These are phyloP conservation scores for Botrytis medusae DNA, from an alignment of 2,329 filamentous ascomycete species.

Conservation along the genomic window DNA sequence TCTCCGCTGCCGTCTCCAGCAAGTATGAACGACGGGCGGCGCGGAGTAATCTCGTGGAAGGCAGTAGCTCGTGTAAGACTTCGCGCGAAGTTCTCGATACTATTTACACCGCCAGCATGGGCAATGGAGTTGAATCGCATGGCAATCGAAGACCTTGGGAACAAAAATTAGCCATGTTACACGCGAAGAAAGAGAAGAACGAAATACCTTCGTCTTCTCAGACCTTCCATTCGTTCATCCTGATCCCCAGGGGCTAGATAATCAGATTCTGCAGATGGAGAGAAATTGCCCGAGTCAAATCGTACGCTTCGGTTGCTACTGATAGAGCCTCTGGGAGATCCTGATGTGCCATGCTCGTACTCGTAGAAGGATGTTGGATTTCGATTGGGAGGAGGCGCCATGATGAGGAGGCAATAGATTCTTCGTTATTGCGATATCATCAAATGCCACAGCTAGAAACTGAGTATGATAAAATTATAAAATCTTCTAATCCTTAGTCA, in stretches of 20 bases:
- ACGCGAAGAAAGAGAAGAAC: background rate
- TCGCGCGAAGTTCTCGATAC: constrained; percentile 87
- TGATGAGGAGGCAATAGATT: background rate
- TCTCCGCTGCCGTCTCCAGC: constrained; percentile 48
- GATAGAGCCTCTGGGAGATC: constrained; percentile 35
- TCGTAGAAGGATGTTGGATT: constrained; percentile 39
- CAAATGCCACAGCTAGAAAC: background rate
- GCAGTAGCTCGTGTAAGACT: constrained; percentile 89
- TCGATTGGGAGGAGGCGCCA: constrained; percentile 17
- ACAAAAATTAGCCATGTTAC: constrained; percentile 1
- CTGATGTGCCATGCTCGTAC: constrained; percentile 39
- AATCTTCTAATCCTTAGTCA: background rate
- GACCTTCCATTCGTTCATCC: constrained; percentile 19
- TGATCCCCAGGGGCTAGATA: constrained; percentile 3
- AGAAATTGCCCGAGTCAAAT: constrained; percentile 30
- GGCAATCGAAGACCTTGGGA: constrained; percentile 56
- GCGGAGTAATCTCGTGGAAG: constrained; percentile 84
- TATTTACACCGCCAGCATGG: constrained; percentile 87
- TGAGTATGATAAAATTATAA: background rate
- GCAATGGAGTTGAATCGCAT: constrained; percentile 57
- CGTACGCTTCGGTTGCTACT: constrained; percentile 36
- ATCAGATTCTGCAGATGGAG: constrained; percentile 13
- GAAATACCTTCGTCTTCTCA: constrained; percentile 37
- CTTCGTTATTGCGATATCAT: background rate
- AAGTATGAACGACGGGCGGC: constrained; percentile 71